Evolutionary conservation across 2,329 filamentous ascomycete species (phyloP).

Genomic region (Diaporthe sp.): DNA sequence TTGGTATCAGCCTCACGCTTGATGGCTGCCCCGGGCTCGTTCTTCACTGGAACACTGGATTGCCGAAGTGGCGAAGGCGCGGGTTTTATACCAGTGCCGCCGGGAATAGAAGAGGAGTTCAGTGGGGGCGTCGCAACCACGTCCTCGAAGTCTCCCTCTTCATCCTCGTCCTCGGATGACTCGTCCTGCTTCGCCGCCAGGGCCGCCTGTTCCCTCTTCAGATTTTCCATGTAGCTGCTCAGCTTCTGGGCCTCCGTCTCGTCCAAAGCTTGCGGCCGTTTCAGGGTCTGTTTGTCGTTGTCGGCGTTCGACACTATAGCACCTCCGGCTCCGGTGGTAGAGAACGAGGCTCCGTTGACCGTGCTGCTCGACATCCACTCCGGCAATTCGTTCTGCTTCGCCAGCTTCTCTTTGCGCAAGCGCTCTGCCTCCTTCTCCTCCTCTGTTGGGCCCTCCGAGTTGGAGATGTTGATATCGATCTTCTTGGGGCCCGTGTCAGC

Average conservation of each 20-base stretch:
- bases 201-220: slow-evolving; percentile 65
- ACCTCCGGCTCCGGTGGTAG: slow-evolving; percentile 51
- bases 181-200: slow-evolving; percentile 63
- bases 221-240: slow-evolving; percentile 75
- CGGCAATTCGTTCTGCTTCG: slow-evolving; percentile 77
- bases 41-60: slow-evolving; percentile 49
- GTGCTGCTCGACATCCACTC: slow-evolving; percentile 80
- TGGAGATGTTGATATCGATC: slow-evolving; percentile 78
- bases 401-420: slow-evolving; percentile 74
- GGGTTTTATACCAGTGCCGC: slow-evolving; percentile 23
- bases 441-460: slow-evolving; percentile 73
- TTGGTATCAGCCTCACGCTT: slow-evolving; percentile 41
- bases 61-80: slow-evolving; percentile 46
- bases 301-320: slow-evolving; percentile 51
- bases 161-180: slow-evolving; percentile 54
- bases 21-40: slow-evolving; percentile 47
- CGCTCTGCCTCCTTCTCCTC: slow-evolving; percentile 75
- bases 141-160: slow-evolving; percentile 64
- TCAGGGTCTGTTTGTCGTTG: slow-evolving; percentile 62
- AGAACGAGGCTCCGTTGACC: slow-evolving; percentile 73
- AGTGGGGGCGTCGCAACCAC: slow-evolving; percentile 55
- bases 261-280: slow-evolving; percentile 51
- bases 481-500: slow-evolving; percentile 75
- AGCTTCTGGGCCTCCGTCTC: slow-evolving; percentile 69
- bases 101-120: slow-evolving; percentile 42